These are phyloP conservation scores for Eimeria praecox DNA, from an alignment of 169 alveolate species.

Conservation along the genomic window DNA sequence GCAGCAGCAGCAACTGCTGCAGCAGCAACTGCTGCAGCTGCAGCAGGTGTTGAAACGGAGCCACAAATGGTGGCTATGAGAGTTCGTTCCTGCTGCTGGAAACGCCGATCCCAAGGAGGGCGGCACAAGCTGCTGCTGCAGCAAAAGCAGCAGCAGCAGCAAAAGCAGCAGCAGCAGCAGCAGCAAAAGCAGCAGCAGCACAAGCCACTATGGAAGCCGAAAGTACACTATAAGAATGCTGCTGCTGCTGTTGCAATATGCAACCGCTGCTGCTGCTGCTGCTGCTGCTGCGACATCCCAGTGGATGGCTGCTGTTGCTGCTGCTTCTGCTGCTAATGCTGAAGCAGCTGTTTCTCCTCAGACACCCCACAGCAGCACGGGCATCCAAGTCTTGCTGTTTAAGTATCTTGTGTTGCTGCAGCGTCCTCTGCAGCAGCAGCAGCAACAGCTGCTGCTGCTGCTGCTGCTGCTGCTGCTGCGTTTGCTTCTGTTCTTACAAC, in stretches of 20 bases:
- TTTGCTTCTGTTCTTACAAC: constrained; percentile 1
- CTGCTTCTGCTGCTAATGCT: background rate
- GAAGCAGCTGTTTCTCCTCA: background rate
- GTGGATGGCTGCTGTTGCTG: background rate
- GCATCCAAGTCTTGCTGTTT: background rate
- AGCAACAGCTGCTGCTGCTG: constrained; percentile 13
- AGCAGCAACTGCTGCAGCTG: constrained; percentile 9
- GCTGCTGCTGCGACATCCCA: background rate
- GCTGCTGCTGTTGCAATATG: background rate
- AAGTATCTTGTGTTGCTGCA: background rate
- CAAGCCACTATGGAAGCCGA: no score
- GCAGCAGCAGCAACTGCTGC: background rate
- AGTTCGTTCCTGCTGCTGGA: background rate
- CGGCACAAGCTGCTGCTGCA: background rate
- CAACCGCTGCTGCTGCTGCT: background rate
- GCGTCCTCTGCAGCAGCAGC: constrained; percentile 2
- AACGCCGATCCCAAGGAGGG: background rate
- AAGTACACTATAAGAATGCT: background rate
- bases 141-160: constrained; percentile 20
- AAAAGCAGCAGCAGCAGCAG: background rate
- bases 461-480: background rate
- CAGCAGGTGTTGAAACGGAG: background rate
- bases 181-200: background rate
- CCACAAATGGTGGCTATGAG: background rate
- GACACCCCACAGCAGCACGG: background rate